A percentile compares a stretch with the other conserved stretches of the same genome.
These are phyloP conservation scores for Hawksworthiomyces lignivorus DNA, from an alignment of 2,329 filamentous ascomycete species.

Conservation along the genomic window DNA sequence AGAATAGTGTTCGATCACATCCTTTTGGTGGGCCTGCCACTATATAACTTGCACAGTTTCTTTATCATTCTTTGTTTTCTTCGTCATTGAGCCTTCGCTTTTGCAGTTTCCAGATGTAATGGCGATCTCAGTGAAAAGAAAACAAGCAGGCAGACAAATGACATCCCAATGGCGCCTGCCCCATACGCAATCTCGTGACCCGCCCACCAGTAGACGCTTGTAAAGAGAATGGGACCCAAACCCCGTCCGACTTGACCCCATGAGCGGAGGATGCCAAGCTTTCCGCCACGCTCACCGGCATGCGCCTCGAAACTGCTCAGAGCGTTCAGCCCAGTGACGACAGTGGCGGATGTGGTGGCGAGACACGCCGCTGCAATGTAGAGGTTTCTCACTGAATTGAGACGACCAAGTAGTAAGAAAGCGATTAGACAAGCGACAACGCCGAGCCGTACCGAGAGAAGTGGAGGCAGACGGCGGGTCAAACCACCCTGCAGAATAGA, in stretches of 20 bases:
- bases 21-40: too few species aligned
- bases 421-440: slow-evolving; percentile 69
- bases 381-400: slow-evolving; percentile 60
- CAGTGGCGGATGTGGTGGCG: slow-evolving; percentile 85
- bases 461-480: slow-evolving; percentile 73
- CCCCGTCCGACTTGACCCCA: slow-evolving; percentile 84
- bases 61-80: too few species aligned
- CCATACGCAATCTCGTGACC: slow-evolving; percentile 79
- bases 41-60: too few species aligned
- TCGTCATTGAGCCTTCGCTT: slow-evolving; percentile 7
- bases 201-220: slow-evolving; percentile 97
- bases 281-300: slow-evolving; percentile 72
- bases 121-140: slow-evolving; percentile 67
- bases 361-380: slow-evolving; percentile 78
- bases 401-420: slow-evolving; percentile 69
- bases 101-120: slow-evolving; percentile 23
- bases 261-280: slow-evolving; percentile 73
- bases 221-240: slow-evolving; percentile 82
- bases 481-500: slow-evolving; percentile 91
- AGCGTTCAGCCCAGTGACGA: slow-evolving; percentile 89
- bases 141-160: slow-evolving; percentile 62
- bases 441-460: slow-evolving; percentile 72
- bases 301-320: slow-evolving; percentile 83
- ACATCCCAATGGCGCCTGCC: slow-evolving; percentile 72
- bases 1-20: too few species aligned